phyloP scores from a whole-genome alignment of 345 rosid species.

The Draba incana region DNA sequence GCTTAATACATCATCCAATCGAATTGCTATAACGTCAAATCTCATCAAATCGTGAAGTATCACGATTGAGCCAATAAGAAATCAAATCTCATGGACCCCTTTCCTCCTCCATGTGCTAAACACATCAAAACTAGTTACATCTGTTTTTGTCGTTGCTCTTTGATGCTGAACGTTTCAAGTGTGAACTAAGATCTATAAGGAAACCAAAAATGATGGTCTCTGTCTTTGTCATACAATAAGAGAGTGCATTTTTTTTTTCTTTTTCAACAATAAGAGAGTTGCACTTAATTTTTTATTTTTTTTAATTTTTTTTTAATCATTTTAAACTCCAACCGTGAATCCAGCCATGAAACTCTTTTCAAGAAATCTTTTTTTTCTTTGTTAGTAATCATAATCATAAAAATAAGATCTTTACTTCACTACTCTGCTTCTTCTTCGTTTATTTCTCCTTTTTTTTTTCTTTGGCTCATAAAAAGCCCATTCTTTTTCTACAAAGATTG shows the following conservation, averaged over 20 bases:
- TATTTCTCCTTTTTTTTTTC: neutral
- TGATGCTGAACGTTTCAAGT: conserved; percentile 30
- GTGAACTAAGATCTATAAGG: conserved; percentile 37
- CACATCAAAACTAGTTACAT: conserved; percentile 29
- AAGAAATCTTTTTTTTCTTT: neutral
- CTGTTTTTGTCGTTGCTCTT: conserved; percentile 29
- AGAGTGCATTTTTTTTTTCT: neutral
- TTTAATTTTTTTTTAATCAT: too few species aligned
- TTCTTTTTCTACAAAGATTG: conserved; percentile 27
- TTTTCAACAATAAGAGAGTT: neutral
- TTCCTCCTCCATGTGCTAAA: conserved; percentile 36
- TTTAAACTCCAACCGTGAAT: conserved; percentile 36
- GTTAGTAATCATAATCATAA: neutral
- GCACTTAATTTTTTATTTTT: too few species aligned
- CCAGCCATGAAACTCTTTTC: conserved; percentile 40
- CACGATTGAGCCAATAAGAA: conserved; percentile 22
- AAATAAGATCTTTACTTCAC: neutral
- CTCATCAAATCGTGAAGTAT: neutral
- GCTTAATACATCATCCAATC: neutral
- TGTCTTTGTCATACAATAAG: conserved; percentile 34
- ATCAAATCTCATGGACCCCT: conserved; percentile 33
- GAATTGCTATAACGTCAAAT: conserved; percentile 13
- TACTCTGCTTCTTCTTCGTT: conserved; percentile 14
- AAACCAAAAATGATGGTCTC: conserved; percentile 15
- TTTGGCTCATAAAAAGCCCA: conserved; percentile 27